These are phyloP conservation scores for Phanerochaete sordida DNA, from an alignment of 768 basidiomycete species.

Conservation along the genomic window DNA sequence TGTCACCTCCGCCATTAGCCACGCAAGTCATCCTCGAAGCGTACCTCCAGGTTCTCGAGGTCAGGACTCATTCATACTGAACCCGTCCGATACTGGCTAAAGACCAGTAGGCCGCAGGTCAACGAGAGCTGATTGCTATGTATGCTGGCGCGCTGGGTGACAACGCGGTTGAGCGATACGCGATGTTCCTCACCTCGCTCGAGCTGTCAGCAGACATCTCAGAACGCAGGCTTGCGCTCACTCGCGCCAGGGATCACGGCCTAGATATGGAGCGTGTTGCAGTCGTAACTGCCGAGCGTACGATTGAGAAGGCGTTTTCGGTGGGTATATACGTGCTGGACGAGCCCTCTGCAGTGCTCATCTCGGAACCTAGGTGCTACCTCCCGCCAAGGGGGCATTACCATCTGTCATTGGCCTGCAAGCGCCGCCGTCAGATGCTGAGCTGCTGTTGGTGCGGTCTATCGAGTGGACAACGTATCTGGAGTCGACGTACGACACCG, in stretches of 20 bases:
- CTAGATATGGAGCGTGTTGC: conserved; percentile 82
- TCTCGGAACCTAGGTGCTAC: conserved; percentile 28
- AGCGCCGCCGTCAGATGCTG: conserved; percentile 51
- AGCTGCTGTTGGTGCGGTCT: conserved; percentile 71
- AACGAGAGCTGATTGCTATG: conserved; percentile 86
- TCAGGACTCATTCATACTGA: conserved; percentile 25
- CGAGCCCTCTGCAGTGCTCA: neutral
- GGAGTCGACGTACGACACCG: conserved; percentile 68
- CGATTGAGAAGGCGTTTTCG: conserved; percentile 63
- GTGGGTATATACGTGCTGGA: neutral
- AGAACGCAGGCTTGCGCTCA: conserved; percentile 68
- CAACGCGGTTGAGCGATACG: conserved; percentile 90
- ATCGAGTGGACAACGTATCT: conserved; percentile 92
- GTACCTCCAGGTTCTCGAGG: conserved; percentile 87
- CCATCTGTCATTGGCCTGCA: conserved; percentile 60
- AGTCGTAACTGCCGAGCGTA: conserved; percentile 71
- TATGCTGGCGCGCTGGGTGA: conserved; percentile 90
- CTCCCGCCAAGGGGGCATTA: conserved; percentile 49
- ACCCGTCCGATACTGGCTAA: neutral
- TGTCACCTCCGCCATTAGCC: conserved; percentile 66
- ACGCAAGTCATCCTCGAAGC: conserved; percentile 83
- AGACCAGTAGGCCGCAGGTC: conserved; percentile 55
- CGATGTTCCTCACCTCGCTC: conserved; percentile 80
- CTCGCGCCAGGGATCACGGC: conserved; percentile 78
- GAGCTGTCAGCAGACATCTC: conserved; percentile 58